Evolutionary conservation across 2,329 filamentous ascomycete species (phyloP), one percentile per base, ranked within the genome.

Genomic region (Dothideomycetidae sp.): DNA sequence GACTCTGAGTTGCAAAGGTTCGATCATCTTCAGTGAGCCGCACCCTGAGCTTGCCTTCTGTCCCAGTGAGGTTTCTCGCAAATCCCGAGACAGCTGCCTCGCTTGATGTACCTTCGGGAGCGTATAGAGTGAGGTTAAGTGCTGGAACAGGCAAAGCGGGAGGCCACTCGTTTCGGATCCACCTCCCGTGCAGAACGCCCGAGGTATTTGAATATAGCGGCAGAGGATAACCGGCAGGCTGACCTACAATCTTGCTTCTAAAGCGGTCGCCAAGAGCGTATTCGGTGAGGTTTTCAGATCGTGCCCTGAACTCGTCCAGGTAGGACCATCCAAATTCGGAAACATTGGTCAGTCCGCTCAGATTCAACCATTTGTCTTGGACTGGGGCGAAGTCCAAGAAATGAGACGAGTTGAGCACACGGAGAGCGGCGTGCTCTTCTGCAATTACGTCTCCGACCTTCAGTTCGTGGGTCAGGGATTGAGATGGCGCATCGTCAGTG

Each of bases 311-410:
- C 1, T 64, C 59, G 0, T 64, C 63, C 14, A 94, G 62, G 40
- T 84, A 67, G 21, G 77, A 70, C 86, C 86, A 94, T 2, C 73
- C 78, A 56, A 81, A 83, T 3, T 71, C 74, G 58, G 93, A 81
- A 13, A 75, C 69, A 32, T 73, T 62, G 33, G 80, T 71, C 43
- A 92, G 76, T 1, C 88, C 88, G 2, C 81, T 81, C 36, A 93
- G 62, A 36, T 67, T 67, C 41, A 60, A 44, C 66, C 63, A 71
- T 45, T 54, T 61, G 42, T 62, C 53, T 7, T 58, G 51, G 18
- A 42, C 43, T 13, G 61, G 54, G 49, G 66, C 55, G 28, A 75
- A 65, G 37, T 70, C 64, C 23, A 67, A 68, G 54, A 69, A 71
- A 4, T 53, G 55, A 5, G 68, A 66, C 39, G 60, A 62, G 35